These are phyloP conservation scores for Rhodotorula mucilaginosa DNA, from an alignment of 1,284 basidiomycete genomes.

Conservation along the genomic window DNA sequence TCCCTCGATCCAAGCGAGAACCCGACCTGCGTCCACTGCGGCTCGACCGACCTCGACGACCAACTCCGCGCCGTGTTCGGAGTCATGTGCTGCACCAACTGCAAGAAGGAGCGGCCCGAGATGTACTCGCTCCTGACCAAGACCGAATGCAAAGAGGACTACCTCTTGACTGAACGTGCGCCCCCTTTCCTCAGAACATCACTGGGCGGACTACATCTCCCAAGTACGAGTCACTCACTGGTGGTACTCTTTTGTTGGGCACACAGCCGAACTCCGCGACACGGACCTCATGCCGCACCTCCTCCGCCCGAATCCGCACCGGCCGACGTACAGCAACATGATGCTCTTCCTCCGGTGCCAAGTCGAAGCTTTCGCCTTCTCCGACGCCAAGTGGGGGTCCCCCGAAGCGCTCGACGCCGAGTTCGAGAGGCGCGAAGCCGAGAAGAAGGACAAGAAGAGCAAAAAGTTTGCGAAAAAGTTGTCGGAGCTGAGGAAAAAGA, in stretches of 20 bases:
- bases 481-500: slow-evolving; percentile 74
- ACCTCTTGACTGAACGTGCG: slow-evolving; percentile 57
- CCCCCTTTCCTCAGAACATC: background rate
- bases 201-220: too few species aligned
- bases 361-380: slow-evolving; percentile 93
- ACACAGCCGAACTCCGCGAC: slow-evolving; percentile 82
- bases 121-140: slow-evolving; percentile 94
- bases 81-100: slow-evolving; percentile 80
- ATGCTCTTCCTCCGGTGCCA: slow-evolving; percentile 95
- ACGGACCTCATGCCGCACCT: slow-evolving; percentile 88
- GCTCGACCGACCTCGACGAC: slow-evolving; percentile 78
- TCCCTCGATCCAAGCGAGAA: slow-evolving; percentile 60
- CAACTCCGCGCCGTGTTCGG: slow-evolving; percentile 75
- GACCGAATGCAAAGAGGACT: slow-evolving; percentile 89
- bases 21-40: slow-evolving; percentile 78
- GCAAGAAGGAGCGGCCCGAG: slow-evolving; percentile 83
- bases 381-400: slow-evolving; percentile 85
- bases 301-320: slow-evolving; percentile 93
- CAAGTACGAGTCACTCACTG: too few species aligned
- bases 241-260: too few species aligned
- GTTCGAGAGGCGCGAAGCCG: slow-evolving; percentile 71
- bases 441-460: slow-evolving; percentile 87
- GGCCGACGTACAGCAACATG: slow-evolving; percentile 97
- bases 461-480: slow-evolving; percentile 88
- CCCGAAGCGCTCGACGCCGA: slow-evolving; percentile 86